phyloP scores from a whole-genome alignment of 805 yeast genomes.

The Kodamaea restingae region DNA sequence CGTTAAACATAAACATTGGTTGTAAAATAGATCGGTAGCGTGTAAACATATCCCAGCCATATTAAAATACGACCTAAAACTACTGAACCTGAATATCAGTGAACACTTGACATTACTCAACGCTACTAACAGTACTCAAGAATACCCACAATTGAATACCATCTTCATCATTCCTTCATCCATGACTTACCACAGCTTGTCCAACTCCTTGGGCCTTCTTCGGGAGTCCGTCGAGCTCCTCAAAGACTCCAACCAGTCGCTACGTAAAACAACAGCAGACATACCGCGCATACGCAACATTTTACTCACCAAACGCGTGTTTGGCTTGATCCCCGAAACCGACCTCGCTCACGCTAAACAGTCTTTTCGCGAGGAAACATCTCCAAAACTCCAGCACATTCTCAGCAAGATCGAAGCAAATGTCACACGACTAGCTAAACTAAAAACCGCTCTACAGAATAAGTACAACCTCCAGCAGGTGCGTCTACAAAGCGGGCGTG shows the following conservation, averaged over 20 bases:
- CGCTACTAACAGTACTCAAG: too few species aligned
- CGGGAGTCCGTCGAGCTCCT: conserved; percentile 32
- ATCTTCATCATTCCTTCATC: too few species aligned
- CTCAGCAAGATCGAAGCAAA: conserved; percentile 29
- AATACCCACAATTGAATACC: too few species aligned
- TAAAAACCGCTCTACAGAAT: conserved; percentile 27
- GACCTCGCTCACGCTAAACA: conserved; percentile 41
- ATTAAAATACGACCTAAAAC: too few species aligned
- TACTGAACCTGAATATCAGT: too few species aligned
- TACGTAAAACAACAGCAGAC: conserved; percentile 38
- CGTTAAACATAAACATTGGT: too few species aligned
- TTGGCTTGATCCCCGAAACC: conserved; percentile 48
- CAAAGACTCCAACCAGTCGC: conserved; percentile 26
- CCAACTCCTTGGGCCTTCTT: conserved; percentile 30
- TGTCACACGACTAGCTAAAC: conserved; percentile 29
- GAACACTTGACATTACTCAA: too few species aligned
- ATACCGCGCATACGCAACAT: conserved; percentile 36
- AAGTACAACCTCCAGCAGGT: conserved; percentile 40
- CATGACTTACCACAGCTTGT: conserved; percentile 9
- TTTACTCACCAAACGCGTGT: conserved; percentile 43
- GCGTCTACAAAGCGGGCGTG: conserved; percentile 25
- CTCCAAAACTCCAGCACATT: conserved; percentile 39
- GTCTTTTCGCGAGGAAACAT: conserved; percentile 32
- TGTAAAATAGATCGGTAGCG: too few species aligned
- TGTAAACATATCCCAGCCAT: too few species aligned